Conservation (phyloP, 2,329 filamentous ascomycete species). For the Rutstroemia sp. region DNA sequence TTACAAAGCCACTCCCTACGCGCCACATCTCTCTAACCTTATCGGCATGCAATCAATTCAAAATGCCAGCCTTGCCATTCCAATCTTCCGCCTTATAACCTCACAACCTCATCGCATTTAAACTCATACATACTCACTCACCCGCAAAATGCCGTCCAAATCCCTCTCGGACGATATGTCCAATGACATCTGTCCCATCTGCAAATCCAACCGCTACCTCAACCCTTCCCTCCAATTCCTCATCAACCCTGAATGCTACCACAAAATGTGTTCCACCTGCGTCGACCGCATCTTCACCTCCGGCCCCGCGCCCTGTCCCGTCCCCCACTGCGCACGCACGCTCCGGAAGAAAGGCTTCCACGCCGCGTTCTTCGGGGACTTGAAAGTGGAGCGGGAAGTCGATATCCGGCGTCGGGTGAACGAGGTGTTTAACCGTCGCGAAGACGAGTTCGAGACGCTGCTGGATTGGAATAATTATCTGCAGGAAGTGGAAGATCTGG, state of each 20-base stretch:
- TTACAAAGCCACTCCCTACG: background rate
- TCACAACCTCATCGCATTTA: background rate
- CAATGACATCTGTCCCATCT: slow-evolving; percentile 83
- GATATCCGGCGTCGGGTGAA: slow-evolving; percentile 80
- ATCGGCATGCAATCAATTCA: background rate
- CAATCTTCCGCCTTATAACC: background rate
- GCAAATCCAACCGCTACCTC: slow-evolving; percentile 93
- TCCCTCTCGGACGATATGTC: slow-evolving; percentile 19
- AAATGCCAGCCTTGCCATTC: background rate
- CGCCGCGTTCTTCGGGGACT: slow-evolving; percentile 81
- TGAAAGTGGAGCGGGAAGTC: slow-evolving; percentile 84
- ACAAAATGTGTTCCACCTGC: slow-evolving; percentile 96
- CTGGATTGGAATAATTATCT: slow-evolving; percentile 89
- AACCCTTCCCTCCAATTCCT: slow-evolving; percentile 91
- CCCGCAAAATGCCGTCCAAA: background rate
- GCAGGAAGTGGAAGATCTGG: slow-evolving; percentile 83
- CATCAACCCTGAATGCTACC: slow-evolving; percentile 97
- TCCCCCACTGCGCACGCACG: slow-evolving; percentile 80
- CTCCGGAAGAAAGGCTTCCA: slow-evolving; percentile 80
- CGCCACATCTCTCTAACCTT: background rate
- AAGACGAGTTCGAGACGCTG: slow-evolving; percentile 86
- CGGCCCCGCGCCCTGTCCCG: slow-evolving; percentile 86
- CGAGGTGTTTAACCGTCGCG: slow-evolving; percentile 74
- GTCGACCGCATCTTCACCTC: slow-evolving; percentile 90
- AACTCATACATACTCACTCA: slow-evolving; percentile 8